Evolutionary conservation across 2,329 filamentous ascomycete species (phyloP).

Genomic region (Cladosporium sp.): DNA sequence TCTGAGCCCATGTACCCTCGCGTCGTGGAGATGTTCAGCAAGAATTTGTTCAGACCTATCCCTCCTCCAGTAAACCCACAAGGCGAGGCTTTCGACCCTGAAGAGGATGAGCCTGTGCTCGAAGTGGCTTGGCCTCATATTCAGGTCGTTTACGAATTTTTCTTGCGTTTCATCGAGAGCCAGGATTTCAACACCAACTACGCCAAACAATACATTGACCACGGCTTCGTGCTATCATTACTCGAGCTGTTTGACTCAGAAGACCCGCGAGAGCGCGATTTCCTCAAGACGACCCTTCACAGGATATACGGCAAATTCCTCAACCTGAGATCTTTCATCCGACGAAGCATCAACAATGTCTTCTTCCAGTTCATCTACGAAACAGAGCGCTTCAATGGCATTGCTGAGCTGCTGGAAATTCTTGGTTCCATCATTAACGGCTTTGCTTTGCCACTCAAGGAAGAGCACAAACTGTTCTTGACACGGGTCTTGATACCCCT

Average conservation of each 20-base stretch:
- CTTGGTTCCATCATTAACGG: constrained; percentile 98
- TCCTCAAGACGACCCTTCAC: constrained; percentile 95
- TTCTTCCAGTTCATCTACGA: constrained; percentile 99
- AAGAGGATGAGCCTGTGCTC: constrained; percentile 95
- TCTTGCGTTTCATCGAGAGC: constrained; percentile 96
- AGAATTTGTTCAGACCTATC: constrained; percentile 96
- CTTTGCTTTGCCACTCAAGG: constrained; percentile 92
- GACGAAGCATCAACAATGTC: constrained; percentile 98
- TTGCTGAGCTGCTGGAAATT: constrained; percentile 93
- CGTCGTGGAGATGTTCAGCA: constrained; percentile 98
- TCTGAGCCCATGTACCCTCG: constrained; percentile 98
- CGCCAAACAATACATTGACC: constrained; percentile 97
- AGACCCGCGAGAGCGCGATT: constrained; percentile 92
- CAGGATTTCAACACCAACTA: constrained; percentile 99
- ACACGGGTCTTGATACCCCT: constrained; percentile 88
- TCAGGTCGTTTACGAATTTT: constrained; percentile 99
- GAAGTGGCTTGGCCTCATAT: constrained; percentile 99
- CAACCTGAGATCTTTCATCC: constrained; percentile 93
- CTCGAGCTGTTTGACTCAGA: constrained; percentile 98
- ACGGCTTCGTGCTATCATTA: constrained; percentile 90
- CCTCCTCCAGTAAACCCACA: constrained; percentile 96
- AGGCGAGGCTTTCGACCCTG: constrained; percentile 95
- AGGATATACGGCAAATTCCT: constrained; percentile 99
- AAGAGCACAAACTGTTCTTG: constrained; percentile 97
- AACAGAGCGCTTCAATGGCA: constrained; percentile 96